Evolutionary conservation across 2,329 filamentous ascomycete species (phyloP), one percentile per base, ranked within the genome.

Genomic region (Ceratocystis albifundus): DNA sequence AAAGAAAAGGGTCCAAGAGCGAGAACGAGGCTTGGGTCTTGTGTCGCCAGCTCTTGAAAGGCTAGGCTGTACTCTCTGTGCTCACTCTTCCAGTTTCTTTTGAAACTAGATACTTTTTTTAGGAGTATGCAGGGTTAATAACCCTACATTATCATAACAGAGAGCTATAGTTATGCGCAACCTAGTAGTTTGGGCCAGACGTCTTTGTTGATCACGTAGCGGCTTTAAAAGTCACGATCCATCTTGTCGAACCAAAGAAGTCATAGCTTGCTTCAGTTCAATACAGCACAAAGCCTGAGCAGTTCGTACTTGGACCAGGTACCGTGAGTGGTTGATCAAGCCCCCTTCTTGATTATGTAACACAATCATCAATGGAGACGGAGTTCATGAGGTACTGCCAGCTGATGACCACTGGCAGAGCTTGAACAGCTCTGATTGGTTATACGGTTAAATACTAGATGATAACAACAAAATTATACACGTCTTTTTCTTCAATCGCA

Each of bases 1-100:
- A n/a, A 59, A n/a, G n/a, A 59, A 59, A 59, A 32, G 55, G 55
- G 55, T 59, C 55, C 55, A 59, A 36, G 55, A 59, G 55, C 28
- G 10, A 53, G 36, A 53, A 7, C 48, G 12, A 59, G 55, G 55
- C 55, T 36, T 25, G 12, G n/a, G 17, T 20, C n/a, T 53, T 53
- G 48, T 5, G n/a, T 12, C 28, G 28, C 30, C 30, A 36, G 55
- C 36, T 15, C 28, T 30, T 17, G 3, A 20, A n/a, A 59, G 55
- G 55, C 55, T 17, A 59, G 25, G 30, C 25, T 36, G 55, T 36
- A n/a, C 55, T 32, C 5, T 17, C 25, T 36, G 55, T 36, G 8
- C 55, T 32, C 5, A 28, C 22, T 15, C 25, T 32, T 17, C 10
- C 25, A 30, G 25, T 28, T 8, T 20, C 7, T 59, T 5, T 28